Evolutionary conservation across 2,329 filamentous ascomycete species (phyloP), one percentile per base, ranked within the genome.

Genomic region (Fusarium pseudoanthophilum): DNA sequence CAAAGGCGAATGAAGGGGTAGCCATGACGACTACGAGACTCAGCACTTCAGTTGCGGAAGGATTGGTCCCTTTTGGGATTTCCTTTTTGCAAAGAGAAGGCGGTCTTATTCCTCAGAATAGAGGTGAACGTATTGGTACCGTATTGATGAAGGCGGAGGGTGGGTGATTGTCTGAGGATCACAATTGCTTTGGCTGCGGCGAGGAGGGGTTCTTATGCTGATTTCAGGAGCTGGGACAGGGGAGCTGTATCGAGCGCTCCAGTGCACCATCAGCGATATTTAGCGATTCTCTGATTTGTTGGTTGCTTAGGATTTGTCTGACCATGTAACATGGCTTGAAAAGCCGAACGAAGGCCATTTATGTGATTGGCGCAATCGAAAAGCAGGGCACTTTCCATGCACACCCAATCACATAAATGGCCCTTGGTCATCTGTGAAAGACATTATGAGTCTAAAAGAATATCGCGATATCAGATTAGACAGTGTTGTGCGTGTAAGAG

Each of bases 181-280:
- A 48, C 13, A 30, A 48, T 48, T 26, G 20, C 20, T 28, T 48
- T 30, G 5, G 26, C 1, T 6, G 26, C 26, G 9, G 4, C 20
- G 6, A 48, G 20, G 13, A n/a, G 7, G 26, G 9, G 13, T n/a
- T 48, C 20, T 48, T 48, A 49, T 32, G 21, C 4, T n/a, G 3
- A 32, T 11, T 11, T 48, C 13, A 11, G 6, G 5, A 1, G 8
- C 8, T 48, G 8, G 5, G 0, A 21, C 5, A 48, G 13, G 15
- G 11, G 4, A 20, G 4, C 0, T 11, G 20, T 4, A 30, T 6
- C 14, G 8, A 7, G 1, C 11, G n/a, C 4, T 48, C 9, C 5
- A 28, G 26, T 3, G n/a, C 8, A n/a, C 46, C 46, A 5, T 14
- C 20, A n/a, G 26, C 20, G 14, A n/a, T 20, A 49, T 32, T 9